phyloP scores from a whole-genome alignment of 805 yeast species.

The Saturnispora bothae region DNA sequence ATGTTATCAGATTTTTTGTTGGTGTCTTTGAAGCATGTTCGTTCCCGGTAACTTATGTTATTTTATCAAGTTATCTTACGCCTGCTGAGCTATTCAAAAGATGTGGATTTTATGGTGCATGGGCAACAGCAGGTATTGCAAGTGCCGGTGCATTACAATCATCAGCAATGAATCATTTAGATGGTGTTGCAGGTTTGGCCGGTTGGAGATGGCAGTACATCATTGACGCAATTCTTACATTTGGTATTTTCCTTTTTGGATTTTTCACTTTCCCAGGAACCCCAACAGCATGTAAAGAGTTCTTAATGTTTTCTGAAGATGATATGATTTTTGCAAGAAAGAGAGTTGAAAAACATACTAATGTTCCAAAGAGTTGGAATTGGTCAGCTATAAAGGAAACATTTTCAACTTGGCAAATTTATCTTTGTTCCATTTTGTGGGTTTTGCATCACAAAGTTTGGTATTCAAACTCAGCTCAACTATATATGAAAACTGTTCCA shows the following conservation, averaged over 20 bases:
- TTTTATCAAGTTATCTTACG: slow-evolving; percentile 15
- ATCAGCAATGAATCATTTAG: slow-evolving; percentile 39
- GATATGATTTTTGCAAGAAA: slow-evolving; percentile 38
- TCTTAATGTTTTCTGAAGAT: slow-evolving; percentile 30
- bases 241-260: slow-evolving; percentile 51
- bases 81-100: slow-evolving; percentile 13
- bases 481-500: slow-evolving; percentile 19
- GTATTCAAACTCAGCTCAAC: slow-evolving; percentile 19
- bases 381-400: slow-evolving; percentile 32
- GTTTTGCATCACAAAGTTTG: slow-evolving; percentile 27
- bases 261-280: slow-evolving; percentile 50
- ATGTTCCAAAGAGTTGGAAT: slow-evolving; percentile 34
- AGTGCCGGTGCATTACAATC: slow-evolving; percentile 57
- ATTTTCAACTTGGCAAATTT: slow-evolving; percentile 33
- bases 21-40: slow-evolving; percentile 54
- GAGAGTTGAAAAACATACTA: slow-evolving; percentile 27
- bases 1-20: slow-evolving; percentile 49
- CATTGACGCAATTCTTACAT: slow-evolving; percentile 50
- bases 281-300: slow-evolving; percentile 22
- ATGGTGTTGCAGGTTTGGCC: slow-evolving; percentile 41
- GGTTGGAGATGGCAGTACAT: slow-evolving; percentile 73
- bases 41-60: slow-evolving; percentile 49
- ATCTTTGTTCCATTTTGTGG: slow-evolving; percentile 17
- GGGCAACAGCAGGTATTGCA: slow-evolving; percentile 31
- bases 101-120: slow-evolving; percentile 15